These are phyloP conservation scores for Pholiota microspora DNA, from an alignment of 768 basidiomycete genomes.

Conservation along the genomic window DNA sequence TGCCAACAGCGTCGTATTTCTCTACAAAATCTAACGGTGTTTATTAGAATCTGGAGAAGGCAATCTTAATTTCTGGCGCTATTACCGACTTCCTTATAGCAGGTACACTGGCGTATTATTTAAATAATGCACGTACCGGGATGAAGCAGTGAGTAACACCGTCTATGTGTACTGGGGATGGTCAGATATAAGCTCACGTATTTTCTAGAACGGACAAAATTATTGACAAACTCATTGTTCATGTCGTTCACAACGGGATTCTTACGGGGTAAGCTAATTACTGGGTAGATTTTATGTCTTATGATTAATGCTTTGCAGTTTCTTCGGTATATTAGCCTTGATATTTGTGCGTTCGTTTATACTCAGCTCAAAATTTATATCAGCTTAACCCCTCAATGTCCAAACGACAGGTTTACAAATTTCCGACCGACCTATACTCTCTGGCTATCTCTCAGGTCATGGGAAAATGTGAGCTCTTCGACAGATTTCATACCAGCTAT, in stretches of 20 bases:
- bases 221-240: slow-evolving; percentile 12
- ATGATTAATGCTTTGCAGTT: too few species aligned
- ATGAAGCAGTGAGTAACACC: slow-evolving; percentile 7
- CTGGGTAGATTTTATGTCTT: too few species aligned
- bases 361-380: too few species aligned
- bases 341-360: slow-evolving; percentile 5
- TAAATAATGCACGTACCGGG: slow-evolving; percentile 9
- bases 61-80: slow-evolving; percentile 8
- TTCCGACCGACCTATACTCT: slow-evolving; percentile 10
- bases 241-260: slow-evolving; percentile 11
- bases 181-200: too few species aligned
- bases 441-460: slow-evolving; percentile 12
- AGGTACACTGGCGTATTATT: slow-evolving; percentile 12
- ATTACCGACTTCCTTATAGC: slow-evolving; percentile 13
- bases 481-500: not conserved
- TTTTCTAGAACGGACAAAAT: slow-evolving; percentile 11
- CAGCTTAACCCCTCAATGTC: too few species aligned
- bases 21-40: not conserved
- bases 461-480: slow-evolving; percentile 4
- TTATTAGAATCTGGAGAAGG: slow-evolving; percentile 6
- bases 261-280: slow-evolving; percentile 12
- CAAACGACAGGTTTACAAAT: slow-evolving; percentile 7
- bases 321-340: slow-evolving; percentile 9
- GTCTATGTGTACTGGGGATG: too few species aligned
- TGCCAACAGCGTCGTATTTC: not conserved